Evolutionary conservation across 495 filamentous ascomycete species (phyloP).

Genomic region (Hypoxylon trugodes): DNA sequence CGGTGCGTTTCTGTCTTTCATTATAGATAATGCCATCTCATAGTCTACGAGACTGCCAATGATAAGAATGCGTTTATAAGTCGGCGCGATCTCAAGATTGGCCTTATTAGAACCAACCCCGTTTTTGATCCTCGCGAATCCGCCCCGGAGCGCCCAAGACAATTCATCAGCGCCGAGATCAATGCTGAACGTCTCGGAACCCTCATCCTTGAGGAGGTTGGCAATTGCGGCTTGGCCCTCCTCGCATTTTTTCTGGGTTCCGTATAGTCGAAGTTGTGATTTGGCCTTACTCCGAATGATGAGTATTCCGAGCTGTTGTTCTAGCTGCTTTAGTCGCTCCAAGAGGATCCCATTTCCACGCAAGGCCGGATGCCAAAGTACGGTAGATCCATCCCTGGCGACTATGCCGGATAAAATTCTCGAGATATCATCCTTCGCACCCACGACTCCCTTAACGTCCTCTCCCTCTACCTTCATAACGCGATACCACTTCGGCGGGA

Average conservation of each 20-base stretch:
- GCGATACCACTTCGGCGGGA: slow-evolving; percentile 28
- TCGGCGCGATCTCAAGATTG: slow-evolving; percentile 45
- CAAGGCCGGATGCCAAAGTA: slow-evolving; percentile 44
- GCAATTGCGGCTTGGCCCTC: slow-evolving; percentile 7
- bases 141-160: slow-evolving; percentile 50
- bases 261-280: slow-evolving; percentile 44
- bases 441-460: slow-evolving; percentile 44
- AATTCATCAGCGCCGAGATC: slow-evolving; percentile 39
- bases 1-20: slow-evolving; percentile 1
- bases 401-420: slow-evolving; percentile 36
- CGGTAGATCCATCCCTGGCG: slow-evolving; percentile 23
- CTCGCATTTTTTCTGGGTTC: slow-evolving; percentile 23
- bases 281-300: slow-evolving; percentile 45
- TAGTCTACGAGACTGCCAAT: slow-evolving; percentile 40
- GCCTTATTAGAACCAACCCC: slow-evolving; percentile 46
- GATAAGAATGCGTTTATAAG: slow-evolving; percentile 43
- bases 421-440: slow-evolving; percentile 49
- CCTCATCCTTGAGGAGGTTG: slow-evolving; percentile 35
- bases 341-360: slow-evolving; percentile 21
- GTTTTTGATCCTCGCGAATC: slow-evolving; percentile 46
- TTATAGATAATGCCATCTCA: slow-evolving; percentile 17
- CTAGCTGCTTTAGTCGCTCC: slow-evolving; percentile 27
- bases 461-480: slow-evolving; percentile 55
- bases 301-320: slow-evolving; percentile 34
- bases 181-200: slow-evolving; percentile 35